A percentile compares a stretch with the other conserved stretches of the same genome.
Conservation (phyloP, 805 yeast species). For the Saturnispora mendoncae region DNA sequence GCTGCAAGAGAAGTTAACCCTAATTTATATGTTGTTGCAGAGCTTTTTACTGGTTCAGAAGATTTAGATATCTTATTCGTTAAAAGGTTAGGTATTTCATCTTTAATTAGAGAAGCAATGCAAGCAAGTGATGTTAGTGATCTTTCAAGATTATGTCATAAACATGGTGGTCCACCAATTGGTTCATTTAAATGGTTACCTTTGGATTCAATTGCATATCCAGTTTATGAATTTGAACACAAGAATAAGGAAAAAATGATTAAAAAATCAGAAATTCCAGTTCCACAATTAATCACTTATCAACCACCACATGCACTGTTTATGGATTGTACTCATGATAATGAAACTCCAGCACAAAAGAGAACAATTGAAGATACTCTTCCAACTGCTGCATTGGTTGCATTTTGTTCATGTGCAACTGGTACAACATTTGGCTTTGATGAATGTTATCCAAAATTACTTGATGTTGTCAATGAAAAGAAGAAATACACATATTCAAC, state of each 20-base stretch:
- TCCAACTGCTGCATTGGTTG: conserved; percentile 90
- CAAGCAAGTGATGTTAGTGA: conserved; percentile 89
- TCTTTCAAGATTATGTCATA: conserved; percentile 75
- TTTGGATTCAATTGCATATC: conserved; percentile 62
- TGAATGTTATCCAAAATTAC: conserved; percentile 75
- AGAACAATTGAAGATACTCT: conserved; percentile 91
- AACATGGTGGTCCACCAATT: conserved; percentile 92
- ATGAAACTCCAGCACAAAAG: conserved; percentile 80
- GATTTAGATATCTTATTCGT: conserved; percentile 84
- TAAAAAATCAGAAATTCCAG: conserved; percentile 51
- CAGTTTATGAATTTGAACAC: conserved; percentile 34
- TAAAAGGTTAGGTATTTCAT: conserved; percentile 80
- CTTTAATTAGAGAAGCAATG: conserved; percentile 93
- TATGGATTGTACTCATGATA: conserved; percentile 98
- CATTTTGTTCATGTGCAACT: conserved; percentile 86
- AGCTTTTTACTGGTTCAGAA: conserved; percentile 87
- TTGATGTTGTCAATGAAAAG: conserved; percentile 72
- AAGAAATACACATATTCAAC: conserved; percentile 47
- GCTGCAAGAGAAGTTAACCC: conserved; percentile 81
- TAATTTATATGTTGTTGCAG: conserved; percentile 87
- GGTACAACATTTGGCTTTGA: conserved; percentile 94
- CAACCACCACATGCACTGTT: conserved; percentile 87
- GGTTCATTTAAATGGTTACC: conserved; percentile 84
- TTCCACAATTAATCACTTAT: conserved; percentile 56
- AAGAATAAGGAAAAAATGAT: conserved; percentile 23